A percentile compares a stretch with the other conserved stretches of the same genome.
Conservation (phyloP, 495 filamentous ascomycete species). For the Penicillium pulvis region DNA sequence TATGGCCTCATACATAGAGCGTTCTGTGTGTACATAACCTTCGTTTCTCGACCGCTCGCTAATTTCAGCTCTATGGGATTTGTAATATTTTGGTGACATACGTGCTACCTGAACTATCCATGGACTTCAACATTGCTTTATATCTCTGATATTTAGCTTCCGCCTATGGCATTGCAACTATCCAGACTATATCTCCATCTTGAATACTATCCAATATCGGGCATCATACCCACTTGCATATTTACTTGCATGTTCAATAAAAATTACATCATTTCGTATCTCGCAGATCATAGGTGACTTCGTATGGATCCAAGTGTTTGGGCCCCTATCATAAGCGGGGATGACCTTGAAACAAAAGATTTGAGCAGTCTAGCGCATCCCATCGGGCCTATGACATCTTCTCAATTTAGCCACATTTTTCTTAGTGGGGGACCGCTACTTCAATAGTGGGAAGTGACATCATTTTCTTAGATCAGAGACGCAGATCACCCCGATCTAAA, state of each 20-base stretch:
- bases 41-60: constrained; percentile 18
- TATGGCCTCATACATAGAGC: constrained; percentile 32
- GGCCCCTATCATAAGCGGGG: not conserved
- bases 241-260: not conserved
- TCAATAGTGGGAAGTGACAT: not conserved
- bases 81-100: not conserved
- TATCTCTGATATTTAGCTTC: not conserved
- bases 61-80: constrained; percentile 10
- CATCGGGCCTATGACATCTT: not conserved
- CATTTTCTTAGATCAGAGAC: not conserved
- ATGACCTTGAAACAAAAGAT: not conserved
- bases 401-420: not conserved
- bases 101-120: not conserved
- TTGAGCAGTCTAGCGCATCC: not conserved
- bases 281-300: not conserved
- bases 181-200: not conserved
- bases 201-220: not conserved
- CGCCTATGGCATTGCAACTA: not conserved
- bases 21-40: constrained; percentile 33
- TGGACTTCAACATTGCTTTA: not conserved
- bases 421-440: not conserved
- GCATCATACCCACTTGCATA: not conserved
- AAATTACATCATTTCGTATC: not conserved
- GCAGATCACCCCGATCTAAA: too few relatives aligned
- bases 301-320: not conserved